Conservation (phyloP, 1,284 basidiomycete species). For the Caloboletus firmus region DNA sequence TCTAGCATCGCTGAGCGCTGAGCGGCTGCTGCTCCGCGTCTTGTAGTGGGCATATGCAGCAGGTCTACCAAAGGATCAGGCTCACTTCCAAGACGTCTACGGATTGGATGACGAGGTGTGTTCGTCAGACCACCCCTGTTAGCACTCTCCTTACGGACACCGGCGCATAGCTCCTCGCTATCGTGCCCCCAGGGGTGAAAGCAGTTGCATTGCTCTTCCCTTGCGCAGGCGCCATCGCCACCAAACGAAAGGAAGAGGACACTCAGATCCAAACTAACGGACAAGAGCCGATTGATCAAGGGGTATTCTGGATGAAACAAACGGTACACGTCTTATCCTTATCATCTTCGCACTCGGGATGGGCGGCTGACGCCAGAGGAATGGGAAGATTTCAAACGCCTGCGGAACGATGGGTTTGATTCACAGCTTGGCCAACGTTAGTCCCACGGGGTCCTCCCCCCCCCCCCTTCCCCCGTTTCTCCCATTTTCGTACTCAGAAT, state of each 20-base stretch:
- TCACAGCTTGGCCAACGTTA: slow-evolving; percentile 75
- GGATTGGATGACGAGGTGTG: slow-evolving; percentile 74
- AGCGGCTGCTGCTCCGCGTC: not conserved
- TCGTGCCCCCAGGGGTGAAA: slow-evolving; percentile 71
- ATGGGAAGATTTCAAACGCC: slow-evolving; percentile 73
- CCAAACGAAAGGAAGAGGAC: slow-evolving; percentile 59
- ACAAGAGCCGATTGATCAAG: slow-evolving; percentile 56
- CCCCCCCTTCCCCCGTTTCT: too few species aligned
- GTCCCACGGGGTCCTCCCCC: slow-evolving; percentile 32
- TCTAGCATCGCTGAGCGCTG: not conserved
- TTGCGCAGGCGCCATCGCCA: slow-evolving; percentile 51
- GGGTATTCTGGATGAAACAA: slow-evolving; percentile 75
- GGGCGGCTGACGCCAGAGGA: slow-evolving; percentile 6
- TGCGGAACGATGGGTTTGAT: slow-evolving; percentile 89
- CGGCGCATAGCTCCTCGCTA: slow-evolving; percentile 56
- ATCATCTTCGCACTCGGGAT: not conserved
- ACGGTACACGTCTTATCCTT: slow-evolving; percentile 48
- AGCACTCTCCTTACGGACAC: not conserved
- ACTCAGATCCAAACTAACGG: slow-evolving; percentile 46
- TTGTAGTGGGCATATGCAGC: slow-evolving; percentile 74
- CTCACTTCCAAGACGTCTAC: slow-evolving; percentile 78
- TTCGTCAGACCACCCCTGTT: not conserved
- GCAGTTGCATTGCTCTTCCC: slow-evolving; percentile 86
- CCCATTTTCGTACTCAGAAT: slow-evolving; percentile 3
- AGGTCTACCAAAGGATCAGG: slow-evolving; percentile 60